Base-by-base conservation (phyloP, 2,329 filamentous ascomycete species). In the Colletotrichum theobromicola region DNA sequence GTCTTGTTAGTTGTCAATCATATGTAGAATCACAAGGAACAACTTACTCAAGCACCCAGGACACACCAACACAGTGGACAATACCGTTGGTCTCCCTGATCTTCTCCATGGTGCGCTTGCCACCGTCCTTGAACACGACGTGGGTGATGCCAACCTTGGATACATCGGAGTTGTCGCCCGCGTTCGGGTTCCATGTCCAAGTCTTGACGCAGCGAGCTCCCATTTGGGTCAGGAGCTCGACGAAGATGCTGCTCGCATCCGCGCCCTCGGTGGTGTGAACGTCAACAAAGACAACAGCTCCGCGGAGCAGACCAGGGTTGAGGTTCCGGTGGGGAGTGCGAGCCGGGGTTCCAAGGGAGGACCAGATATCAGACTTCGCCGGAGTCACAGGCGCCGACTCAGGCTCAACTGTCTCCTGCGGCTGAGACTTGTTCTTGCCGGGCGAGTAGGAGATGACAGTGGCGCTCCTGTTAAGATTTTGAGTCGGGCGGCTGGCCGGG, bases 41-140 rank as follows among this genome's bases (percentile, higher is more conserved):
- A 73, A 90, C 93, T 90, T 90, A 95, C 93, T 98, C 95, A 76
- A 98, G 89, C 69, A 97, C 94, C 95, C 95, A 98, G 77, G 92
- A 93, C 61, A 97, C 94, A 64, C 95, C 95, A 70, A 98, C 95
- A 84, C 95, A 97, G 78, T 94, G 92, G 46, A 98, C 94, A 34
- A 94, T 87, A 7, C 94, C 94, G 16, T 90, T 89, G 50, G 91
- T 92, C 78, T 93, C 90, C 72, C 92, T 89, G 8, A 96, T 93
- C 84, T 95, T 97, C 81, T 97, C 93, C 77, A 98, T 84, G 1
- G 95, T 98, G 30, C 93, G 89, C 80, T 93, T 93, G 55, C 92
- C 92, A 60, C 95, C 95, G 80, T 98, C 95, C 82, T 98, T 98
- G 87, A 93, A 98, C 8, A 98, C 91, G 9, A 98, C 94, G 80